A percentile compares a stretch with the other conserved stretches of the same genome.
phyloP scores from a whole-genome alignment of 257 asterid species.

The Solanum corneliomulleri region DNA sequence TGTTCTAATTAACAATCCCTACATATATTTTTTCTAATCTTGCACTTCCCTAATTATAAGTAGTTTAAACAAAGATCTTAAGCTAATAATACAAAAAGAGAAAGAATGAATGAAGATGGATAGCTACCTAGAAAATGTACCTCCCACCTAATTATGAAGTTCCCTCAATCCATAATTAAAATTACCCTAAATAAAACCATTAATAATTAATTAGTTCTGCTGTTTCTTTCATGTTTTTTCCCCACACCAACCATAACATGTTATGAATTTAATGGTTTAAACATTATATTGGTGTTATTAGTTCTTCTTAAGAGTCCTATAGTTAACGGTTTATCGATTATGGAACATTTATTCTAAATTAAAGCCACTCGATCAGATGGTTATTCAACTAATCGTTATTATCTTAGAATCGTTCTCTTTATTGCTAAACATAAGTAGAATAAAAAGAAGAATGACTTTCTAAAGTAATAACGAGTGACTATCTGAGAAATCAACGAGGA shows the following conservation, averaged over 20 bases:
- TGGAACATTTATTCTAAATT: background rate
- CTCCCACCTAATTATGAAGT: constrained; percentile 59
- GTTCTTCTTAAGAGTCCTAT: background rate
- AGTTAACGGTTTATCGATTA: background rate
- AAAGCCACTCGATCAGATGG: background rate
- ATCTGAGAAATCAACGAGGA: background rate
- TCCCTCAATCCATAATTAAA: constrained; percentile 1
- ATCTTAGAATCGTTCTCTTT: background rate
- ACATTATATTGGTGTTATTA: constrained; percentile 12
- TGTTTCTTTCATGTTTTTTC: constrained; percentile 34
- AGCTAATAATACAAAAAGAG: constrained; percentile 23
- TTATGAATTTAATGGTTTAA: background rate
- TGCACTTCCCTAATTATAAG: background rate
- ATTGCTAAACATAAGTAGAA: background rate
- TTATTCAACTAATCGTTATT: background rate
- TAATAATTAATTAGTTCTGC: constrained; percentile 23
- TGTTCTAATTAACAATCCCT: background rate
- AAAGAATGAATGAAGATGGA: constrained; percentile 6
- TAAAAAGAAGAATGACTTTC: background rate
- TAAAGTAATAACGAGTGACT: background rate
- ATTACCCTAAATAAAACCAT: constrained; percentile 10
- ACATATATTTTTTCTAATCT: background rate
- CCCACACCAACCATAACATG: constrained; percentile 15
- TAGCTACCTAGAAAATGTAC: constrained; percentile 24
- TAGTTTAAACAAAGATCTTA: background rate